Conservation (phyloP, 2,329 filamentous ascomycete genomes). For the Aspergillus thermomutatus region DNA sequence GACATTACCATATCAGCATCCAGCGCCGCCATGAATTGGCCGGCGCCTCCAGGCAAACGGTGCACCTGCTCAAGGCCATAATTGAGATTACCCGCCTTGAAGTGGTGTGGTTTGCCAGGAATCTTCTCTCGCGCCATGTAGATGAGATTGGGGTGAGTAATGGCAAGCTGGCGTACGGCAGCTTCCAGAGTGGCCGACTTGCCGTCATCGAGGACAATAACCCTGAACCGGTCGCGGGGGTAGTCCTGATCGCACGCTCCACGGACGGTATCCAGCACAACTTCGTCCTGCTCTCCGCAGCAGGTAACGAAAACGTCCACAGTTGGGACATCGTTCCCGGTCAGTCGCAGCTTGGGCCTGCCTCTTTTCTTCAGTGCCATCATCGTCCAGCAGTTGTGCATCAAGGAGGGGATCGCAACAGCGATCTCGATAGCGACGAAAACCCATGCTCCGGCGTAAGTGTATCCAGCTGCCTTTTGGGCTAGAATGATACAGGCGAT, state of each 20-base stretch:
- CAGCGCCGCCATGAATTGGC: constrained; percentile 59
- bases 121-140: constrained; percentile 45
- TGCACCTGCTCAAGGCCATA: constrained; percentile 53
- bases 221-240: constrained; percentile 33
- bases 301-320: constrained; percentile 46
- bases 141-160: constrained; percentile 37
- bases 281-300: constrained; percentile 42
- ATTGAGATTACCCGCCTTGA: constrained; percentile 65
- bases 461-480: constrained; percentile 40
- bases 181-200: constrained; percentile 31
- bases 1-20: constrained; percentile 60
- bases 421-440: constrained; percentile 55
- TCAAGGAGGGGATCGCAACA: constrained; percentile 53
- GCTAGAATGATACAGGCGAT: constrained; percentile 53
- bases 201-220: constrained; percentile 43
- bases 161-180: constrained; percentile 32
- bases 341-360: constrained; percentile 52
- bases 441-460: constrained; percentile 54
- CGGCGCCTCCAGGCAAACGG: constrained; percentile 53
- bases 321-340: constrained; percentile 32
- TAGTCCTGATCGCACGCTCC: constrained; percentile 41
- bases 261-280: constrained; percentile 41
- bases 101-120: constrained; percentile 46
- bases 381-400: constrained; percentile 59
- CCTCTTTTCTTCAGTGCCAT: constrained; percentile 54